A percentile compares a stretch with the other conserved stretches of the same genome.
Conservation (phyloP, 1,139 yeast species). For the Protomyces inundatus region DNA sequence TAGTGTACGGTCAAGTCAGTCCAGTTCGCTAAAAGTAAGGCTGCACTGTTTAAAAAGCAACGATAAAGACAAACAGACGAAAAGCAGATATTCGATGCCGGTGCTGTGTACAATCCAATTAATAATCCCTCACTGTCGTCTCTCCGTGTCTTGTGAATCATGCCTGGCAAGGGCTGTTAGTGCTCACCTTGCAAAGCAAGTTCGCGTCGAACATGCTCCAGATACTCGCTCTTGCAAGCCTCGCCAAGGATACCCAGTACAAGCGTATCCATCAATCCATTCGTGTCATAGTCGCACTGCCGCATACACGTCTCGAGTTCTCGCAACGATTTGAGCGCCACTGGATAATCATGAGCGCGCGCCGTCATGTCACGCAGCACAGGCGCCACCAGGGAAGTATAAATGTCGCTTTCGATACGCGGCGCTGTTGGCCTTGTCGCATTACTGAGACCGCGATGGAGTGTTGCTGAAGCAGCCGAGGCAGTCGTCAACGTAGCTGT, state of each 20-base stretch:
- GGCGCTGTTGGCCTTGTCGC: neutral
- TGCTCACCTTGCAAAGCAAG: neutral
- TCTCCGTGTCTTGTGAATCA: neutral
- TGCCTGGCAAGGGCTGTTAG: neutral
- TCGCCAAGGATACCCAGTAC: slow-evolving; percentile 1
- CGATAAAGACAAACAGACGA: neutral
- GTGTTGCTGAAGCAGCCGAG: neutral
- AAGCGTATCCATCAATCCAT: slow-evolving; percentile 17
- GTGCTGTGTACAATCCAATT: neutral
- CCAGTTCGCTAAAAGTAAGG: too few relatives aligned
- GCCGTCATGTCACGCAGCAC: neutral
- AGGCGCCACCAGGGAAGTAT: neutral
- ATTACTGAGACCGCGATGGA: neutral
- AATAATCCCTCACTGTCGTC: neutral
- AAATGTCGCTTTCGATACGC: neutral
- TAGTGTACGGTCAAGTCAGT: too few relatives aligned
- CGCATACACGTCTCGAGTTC: slow-evolving; percentile 8
- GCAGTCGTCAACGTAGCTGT: neutral
- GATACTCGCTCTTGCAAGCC: neutral
- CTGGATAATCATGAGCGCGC: slow-evolving; percentile 14
- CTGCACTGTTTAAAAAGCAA: too few relatives aligned
- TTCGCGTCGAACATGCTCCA: neutral
- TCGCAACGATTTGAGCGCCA: slow-evolving; percentile 13
- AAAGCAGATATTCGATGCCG: neutral
- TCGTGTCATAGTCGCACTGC: slow-evolving; percentile 14